Percentiles rank a stretch among this genome's conserved stretches.
These are phyloP conservation scores for Amphicarpaea edgeworthii DNA, from an alignment of 306 rosid species.

Conservation along the genomic window DNA sequence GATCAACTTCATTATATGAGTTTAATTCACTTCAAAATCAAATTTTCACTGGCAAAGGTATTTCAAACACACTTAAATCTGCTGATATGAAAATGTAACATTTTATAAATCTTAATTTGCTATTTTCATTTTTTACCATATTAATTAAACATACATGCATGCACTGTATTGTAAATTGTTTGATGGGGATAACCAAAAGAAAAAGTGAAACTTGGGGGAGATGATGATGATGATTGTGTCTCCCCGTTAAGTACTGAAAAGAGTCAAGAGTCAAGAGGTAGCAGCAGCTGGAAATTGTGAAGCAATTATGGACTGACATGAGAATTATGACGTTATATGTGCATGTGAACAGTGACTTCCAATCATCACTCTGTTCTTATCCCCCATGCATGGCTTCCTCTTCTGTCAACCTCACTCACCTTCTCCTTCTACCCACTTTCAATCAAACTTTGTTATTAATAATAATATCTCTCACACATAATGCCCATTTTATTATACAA, in stretches of 20 bases:
- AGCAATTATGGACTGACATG: conserved; percentile 20
- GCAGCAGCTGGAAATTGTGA: conserved; percentile 29
- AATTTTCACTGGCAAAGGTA: too few relatives aligned
- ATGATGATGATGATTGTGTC: conserved; percentile 37
- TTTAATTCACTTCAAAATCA: too few relatives aligned
- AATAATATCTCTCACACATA: conserved; percentile 35
- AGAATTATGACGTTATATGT: conserved; percentile 48
- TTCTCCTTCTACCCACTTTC: conserved; percentile 43
- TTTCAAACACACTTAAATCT: too few relatives aligned
- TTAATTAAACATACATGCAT: too few relatives aligned
- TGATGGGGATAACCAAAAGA: background rate
- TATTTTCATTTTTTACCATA: background rate
- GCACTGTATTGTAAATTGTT: too few relatives aligned
- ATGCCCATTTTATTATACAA: conserved; percentile 46
- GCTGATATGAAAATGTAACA: background rate
- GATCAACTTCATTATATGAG: too few relatives aligned
- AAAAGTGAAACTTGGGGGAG: conserved; percentile 38
- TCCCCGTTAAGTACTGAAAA: conserved; percentile 10
- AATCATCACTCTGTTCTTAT: conserved; percentile 57
- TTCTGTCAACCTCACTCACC: conserved; percentile 56
- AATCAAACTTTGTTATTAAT: conserved; percentile 35
- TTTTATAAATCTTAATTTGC: background rate
- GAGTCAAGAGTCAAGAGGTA: conserved; percentile 24
- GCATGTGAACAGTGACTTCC: conserved; percentile 69
- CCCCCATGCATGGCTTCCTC: conserved; percentile 54